Base-by-base conservation (phyloP, 495 filamentous ascomycete genomes). In the Sordaria brevicollis region DNA sequence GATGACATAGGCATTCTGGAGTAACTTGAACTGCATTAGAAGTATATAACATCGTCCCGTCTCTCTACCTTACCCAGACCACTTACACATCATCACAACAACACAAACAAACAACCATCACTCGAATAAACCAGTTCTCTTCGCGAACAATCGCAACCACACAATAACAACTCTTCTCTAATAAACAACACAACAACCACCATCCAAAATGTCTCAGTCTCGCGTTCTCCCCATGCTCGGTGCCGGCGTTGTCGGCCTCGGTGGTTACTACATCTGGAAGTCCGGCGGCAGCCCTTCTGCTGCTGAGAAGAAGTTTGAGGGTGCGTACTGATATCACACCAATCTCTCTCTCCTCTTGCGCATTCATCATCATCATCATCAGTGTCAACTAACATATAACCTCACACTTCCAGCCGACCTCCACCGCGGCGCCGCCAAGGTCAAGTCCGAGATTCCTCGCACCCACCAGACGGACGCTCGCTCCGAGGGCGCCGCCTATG, bases 221-320 rank as follows among this genome's bases (percentile, higher is more conserved):
- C 82, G 84, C 67, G 73, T 84, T 35, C 85, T 86, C 39, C 73
- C 89, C 65, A 82, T 85, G 73, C 72, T 92, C 43, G 92, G 88
- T 71, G 75, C 88, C 65, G 85, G 83, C 15, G 90, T 86, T 54
- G 91, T 85, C 19, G 90, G 88, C 69, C 88, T 87, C 41, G 84
- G 87, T 54, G 94, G 90, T 17, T 97, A 97, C 86, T 99, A 98
- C 84, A 84, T 98, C 67, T 98, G 97, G 81, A 84, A 82, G 29
- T 92, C 94, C 1, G 93, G 94, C 66, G 95, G 95, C 38, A 85
- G 90, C 77, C 87, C 92, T n/a, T 89, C 90, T 70, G 86, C 86
- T 34, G 94, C 94, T 11, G 86, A 91, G 85, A 91, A 94, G 83
- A 80, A 93, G 71, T 84, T 91, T 72, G 92, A 96, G 83, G 85